Conservation (phyloP, 2,329 filamentous ascomycete species). For the Verticillium longisporum region DNA sequence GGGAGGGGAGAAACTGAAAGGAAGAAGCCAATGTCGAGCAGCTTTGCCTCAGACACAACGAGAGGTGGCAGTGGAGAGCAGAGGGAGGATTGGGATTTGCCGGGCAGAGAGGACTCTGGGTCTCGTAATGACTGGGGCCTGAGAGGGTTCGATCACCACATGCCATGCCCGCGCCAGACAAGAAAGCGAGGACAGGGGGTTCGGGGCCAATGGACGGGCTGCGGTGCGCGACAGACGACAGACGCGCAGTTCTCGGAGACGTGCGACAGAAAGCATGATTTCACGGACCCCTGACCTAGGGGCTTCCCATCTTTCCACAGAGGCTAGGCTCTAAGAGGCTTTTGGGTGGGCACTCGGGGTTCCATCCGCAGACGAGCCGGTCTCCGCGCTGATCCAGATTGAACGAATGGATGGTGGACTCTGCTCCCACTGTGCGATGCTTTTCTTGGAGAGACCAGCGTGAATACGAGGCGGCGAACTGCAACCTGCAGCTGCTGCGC, state of each 20-base stretch:
- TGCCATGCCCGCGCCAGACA: not conserved
- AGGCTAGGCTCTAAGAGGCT: not conserved
- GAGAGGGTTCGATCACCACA: not conserved
- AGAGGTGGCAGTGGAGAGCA: not conserved
- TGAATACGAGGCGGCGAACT: not conserved
- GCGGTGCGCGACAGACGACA: slow-evolving; percentile 5
- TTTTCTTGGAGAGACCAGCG: not conserved
- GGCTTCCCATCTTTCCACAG: not conserved
- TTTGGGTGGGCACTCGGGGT: not conserved
- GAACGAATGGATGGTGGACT: not conserved
- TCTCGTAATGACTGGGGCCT: slow-evolving; percentile 7
- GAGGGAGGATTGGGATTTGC: not conserved
- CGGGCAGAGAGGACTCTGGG: slow-evolving; percentile 1
- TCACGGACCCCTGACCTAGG: not conserved
- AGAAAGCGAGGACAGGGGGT: not conserved
- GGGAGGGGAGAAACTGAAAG: slow-evolving; percentile 6
- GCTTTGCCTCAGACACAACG: slow-evolving; percentile 4
- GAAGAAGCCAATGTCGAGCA: slow-evolving; percentile 11
- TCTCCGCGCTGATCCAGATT: not conserved
- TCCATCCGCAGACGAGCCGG: not conserved
- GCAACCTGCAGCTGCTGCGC: not conserved
- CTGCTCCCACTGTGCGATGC: not conserved
- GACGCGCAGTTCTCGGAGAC: slow-evolving; percentile 4
- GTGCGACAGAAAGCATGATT: not conserved
- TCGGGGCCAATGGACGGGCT: not conserved